phyloP scores from a whole-genome alignment of 1,139 yeast species.

The Taiozyma sp. region DNA sequence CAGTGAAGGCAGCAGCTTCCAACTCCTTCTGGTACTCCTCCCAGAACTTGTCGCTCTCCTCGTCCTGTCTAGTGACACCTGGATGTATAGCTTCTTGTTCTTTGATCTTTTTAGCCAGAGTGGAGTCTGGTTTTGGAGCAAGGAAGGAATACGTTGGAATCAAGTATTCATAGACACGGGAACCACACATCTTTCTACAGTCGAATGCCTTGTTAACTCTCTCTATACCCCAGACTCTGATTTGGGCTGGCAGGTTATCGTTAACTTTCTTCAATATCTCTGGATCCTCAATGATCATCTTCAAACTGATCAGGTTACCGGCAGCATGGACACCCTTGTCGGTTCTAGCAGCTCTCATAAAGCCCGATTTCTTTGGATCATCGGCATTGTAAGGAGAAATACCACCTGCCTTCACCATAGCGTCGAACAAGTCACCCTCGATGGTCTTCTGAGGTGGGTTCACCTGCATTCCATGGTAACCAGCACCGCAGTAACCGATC shows the following conservation, averaged over 20 bases:
- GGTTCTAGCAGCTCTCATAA: constrained; percentile 96
- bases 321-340: constrained; percentile 99
- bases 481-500: constrained; percentile 97
- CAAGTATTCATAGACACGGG: constrained; percentile 89
- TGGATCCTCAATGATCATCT: constrained; percentile 85
- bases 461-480: constrained; percentile 96
- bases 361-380: constrained; percentile 85
- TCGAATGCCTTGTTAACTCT: constrained; percentile 90
- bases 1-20: constrained; percentile 42
- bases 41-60: constrained; percentile 78
- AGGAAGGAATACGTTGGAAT: constrained; percentile 86
- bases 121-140: constrained; percentile 80
- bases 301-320: constrained; percentile 86
- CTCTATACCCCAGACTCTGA: constrained; percentile 89
- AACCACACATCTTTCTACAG: constrained; percentile 92
- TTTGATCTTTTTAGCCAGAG: constrained; percentile 54
- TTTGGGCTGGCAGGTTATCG: constrained; percentile 70
- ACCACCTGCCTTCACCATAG: constrained; percentile 87
- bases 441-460: constrained; percentile 90
- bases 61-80: constrained; percentile 54
- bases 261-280: constrained; percentile 74
- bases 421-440: constrained; percentile 85
- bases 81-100: constrained; percentile 52
- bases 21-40: constrained; percentile 41
- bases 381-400: constrained; percentile 83